Percentiles rank a stretch among this genome's conserved stretches.
Conservation (phyloP, 129 eudicot species). For the Rutidosis leptorrhynchoides region DNA sequence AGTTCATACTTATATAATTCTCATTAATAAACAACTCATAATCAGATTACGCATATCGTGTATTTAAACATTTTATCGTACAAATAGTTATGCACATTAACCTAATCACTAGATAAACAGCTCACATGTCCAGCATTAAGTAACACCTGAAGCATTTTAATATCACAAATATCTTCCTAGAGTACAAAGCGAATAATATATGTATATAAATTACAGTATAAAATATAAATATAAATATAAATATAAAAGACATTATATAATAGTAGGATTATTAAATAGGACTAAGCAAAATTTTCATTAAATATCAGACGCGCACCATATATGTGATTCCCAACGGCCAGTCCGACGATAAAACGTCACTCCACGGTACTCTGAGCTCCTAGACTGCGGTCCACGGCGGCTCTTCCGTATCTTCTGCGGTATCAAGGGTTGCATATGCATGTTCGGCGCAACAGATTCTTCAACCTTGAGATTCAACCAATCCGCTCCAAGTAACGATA, state of each 20-base stretch:
- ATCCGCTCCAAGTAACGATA: conserved; percentile 24
- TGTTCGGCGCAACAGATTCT: conserved; percentile 30
- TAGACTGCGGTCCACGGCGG: conserved; percentile 83
- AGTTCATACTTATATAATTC: background rate
- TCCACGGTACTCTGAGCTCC: conserved; percentile 86
- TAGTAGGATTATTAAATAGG: background rate
- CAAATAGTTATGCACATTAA: background rate
- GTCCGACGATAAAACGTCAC: conserved; percentile 93
- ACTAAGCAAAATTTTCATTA: background rate
- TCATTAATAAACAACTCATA: background rate
- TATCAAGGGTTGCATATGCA: conserved; percentile 20
- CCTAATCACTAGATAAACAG: background rate
- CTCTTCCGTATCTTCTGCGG: conserved; percentile 55
- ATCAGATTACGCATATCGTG: background rate
- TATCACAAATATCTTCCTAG: background rate
- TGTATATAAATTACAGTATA: no score
- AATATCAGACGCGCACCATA: conserved; percentile 44
- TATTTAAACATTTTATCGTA: background rate
- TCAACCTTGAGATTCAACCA: conserved; percentile 68
- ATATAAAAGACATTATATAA: no score
- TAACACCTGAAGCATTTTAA: background rate
- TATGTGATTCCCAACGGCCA: conserved; percentile 97
- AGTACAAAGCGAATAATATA: conserved; percentile 10
- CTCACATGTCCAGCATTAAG: background rate
- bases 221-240: background rate